phyloP scores from a whole-genome alignment of 2,329 filamentous ascomycete genomes.

The Fusarium domesticum region DNA sequence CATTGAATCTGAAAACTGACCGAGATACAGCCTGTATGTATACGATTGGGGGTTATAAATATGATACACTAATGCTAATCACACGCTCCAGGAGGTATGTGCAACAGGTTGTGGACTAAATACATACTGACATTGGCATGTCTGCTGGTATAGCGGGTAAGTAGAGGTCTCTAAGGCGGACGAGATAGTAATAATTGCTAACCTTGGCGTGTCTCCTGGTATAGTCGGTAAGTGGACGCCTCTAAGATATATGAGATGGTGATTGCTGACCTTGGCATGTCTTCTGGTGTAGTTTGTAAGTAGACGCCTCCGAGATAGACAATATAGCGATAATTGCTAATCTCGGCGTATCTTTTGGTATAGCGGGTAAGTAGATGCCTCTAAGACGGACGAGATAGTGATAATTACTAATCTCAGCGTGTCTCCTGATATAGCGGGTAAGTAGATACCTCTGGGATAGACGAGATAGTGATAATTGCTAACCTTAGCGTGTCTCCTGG shows the following conservation, averaged over 20 bases:
- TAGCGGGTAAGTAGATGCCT: neutral
- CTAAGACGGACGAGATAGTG: neutral
- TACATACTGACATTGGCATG: neutral
- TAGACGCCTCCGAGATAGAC: no score
- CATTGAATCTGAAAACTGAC: neutral
- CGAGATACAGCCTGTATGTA: neutral
- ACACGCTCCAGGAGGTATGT: neutral
- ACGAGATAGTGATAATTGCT: neutral
- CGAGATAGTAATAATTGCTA: neutral
- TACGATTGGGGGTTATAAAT: neutral
- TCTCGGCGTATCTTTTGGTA: neutral
- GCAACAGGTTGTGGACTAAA: neutral
- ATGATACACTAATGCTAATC: neutral
- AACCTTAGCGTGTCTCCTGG: neutral
- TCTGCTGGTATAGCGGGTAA: neutral
- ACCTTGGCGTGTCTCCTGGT: no score
- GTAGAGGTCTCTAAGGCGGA: neutral
- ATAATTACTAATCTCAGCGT: neutral
- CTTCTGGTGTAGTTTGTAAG: no score
- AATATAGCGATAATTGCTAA: no score
- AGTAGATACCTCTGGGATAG: neutral
- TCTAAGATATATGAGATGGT: no score
- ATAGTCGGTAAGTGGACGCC: no score
- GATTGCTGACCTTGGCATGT: no score
- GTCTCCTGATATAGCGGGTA: neutral